A percentile compares a stretch with the other conserved stretches of the same genome.
phyloP scores from a whole-genome alignment of 1,139 yeast species.

The Lodderomyces pseudojiufengensis region DNA sequence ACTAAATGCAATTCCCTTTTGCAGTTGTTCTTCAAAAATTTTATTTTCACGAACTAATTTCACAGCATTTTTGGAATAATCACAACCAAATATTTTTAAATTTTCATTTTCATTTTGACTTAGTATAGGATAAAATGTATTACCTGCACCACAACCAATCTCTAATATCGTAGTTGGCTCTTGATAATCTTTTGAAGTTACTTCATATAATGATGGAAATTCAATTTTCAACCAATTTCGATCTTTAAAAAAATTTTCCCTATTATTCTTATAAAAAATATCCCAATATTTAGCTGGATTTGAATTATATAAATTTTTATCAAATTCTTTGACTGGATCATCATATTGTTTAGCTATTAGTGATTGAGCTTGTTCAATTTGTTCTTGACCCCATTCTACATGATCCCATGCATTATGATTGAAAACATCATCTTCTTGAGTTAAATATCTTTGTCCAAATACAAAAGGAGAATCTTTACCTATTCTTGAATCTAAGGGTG shows the following conservation, averaged over 20 bases:
- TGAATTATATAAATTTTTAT: slow-evolving; percentile 69
- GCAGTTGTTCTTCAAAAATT: slow-evolving; percentile 45
- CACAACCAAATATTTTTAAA: slow-evolving; percentile 78
- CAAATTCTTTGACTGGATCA: slow-evolving; percentile 81
- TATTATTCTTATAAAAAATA: slow-evolving; percentile 82
- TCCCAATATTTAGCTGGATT: slow-evolving; percentile 97
- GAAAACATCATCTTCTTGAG: slow-evolving; percentile 78
- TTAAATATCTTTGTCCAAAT: slow-evolving; percentile 81
- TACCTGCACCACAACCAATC: slow-evolving; percentile 98
- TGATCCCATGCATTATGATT: slow-evolving; percentile 97
- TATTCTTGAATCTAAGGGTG: slow-evolving; percentile 51
- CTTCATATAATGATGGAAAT: slow-evolving; percentile 79
- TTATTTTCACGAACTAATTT: slow-evolving; percentile 70
- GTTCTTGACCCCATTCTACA: slow-evolving; percentile 96
- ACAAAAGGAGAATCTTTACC: slow-evolving; percentile 90
- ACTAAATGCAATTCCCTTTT: slow-evolving; percentile 65
- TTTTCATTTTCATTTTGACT: slow-evolving; percentile 77
- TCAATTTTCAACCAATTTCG: slow-evolving; percentile 95
- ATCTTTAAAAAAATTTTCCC: slow-evolving; percentile 92
- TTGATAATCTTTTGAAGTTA: slow-evolving; percentile 61
- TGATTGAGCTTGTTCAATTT: slow-evolving; percentile 67
- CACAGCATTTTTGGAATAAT: slow-evolving; percentile 86
- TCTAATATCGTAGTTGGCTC: slow-evolving; percentile 78
- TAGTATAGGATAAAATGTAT: slow-evolving; percentile 87
- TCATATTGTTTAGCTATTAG: slow-evolving; percentile 74